Evolutionary conservation across 352 stramenopile genomes (phyloP).

Genomic region (Pythium pyrilobum): DNA sequence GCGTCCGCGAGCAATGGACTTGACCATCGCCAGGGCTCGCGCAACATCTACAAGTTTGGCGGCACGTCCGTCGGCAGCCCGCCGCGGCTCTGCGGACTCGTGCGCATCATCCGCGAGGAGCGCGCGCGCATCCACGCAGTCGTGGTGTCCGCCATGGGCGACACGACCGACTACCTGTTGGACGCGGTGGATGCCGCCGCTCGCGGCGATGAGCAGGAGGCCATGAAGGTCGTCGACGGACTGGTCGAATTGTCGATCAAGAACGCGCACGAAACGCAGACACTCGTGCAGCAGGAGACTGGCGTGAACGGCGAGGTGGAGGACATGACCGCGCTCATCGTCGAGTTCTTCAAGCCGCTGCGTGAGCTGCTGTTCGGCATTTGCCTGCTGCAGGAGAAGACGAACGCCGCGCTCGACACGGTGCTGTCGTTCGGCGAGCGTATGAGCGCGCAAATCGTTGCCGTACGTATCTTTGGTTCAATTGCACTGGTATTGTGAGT

Average conservation of each 20-base stretch:
- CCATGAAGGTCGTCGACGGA: slow-evolving; percentile 47
- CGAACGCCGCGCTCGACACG: slow-evolving; percentile 53
- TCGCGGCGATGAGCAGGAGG: slow-evolving; percentile 39
- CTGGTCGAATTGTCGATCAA: slow-evolving; percentile 49
- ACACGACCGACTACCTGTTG: slow-evolving; percentile 74
- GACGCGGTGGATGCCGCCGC: slow-evolving; percentile 56
- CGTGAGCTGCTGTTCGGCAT: slow-evolving; percentile 76
- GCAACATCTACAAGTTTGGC: slow-evolving; percentile 85
- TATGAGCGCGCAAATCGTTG: slow-evolving; percentile 68
- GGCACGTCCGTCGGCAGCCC: slow-evolving; percentile 73
- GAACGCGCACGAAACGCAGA: slow-evolving; percentile 72
- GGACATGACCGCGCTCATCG: slow-evolving; percentile 48
- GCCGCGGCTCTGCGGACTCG: slow-evolving; percentile 49
- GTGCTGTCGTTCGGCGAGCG: slow-evolving; percentile 78
- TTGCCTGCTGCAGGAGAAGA: slow-evolving; percentile 72
- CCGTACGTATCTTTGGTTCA: slow-evolving; percentile 20
- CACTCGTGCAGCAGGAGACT: slow-evolving; percentile 20
- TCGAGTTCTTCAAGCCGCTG: slow-evolving; percentile 65
- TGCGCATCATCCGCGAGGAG: slow-evolving; percentile 59
- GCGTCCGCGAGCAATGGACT: slow-evolving; percentile 18
- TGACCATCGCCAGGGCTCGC: slow-evolving; percentile 46
- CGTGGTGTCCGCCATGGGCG: slow-evolving; percentile 74
- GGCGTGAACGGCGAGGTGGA: slow-evolving; percentile 24
- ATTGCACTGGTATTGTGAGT: background rate
- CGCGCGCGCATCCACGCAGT: slow-evolving; percentile 52